Percentiles rank a stretch among this genome's conserved stretches.
phyloP scores from a whole-genome alignment of 192 early-diverging fungal genomes.

The Mycoemilia scoparia region DNA sequence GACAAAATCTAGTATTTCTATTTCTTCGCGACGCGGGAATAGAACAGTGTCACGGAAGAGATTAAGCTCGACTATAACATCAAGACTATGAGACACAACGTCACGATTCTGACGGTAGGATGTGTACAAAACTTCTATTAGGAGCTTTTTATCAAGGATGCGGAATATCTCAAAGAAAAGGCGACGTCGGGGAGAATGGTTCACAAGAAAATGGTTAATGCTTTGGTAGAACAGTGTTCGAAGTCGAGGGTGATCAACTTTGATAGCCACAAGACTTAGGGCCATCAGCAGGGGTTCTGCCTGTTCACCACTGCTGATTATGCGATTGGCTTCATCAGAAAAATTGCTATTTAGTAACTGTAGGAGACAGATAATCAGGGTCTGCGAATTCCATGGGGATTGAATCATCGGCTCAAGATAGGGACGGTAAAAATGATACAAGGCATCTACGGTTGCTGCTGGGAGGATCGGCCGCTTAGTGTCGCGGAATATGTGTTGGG shows the following conservation, averaged over 20 bases:
- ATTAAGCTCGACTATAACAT: conserved; percentile 20
- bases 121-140: conserved; percentile 28
- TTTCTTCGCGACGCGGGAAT: conserved; percentile 26
- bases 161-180: conserved; percentile 33
- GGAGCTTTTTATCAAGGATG: conserved; percentile 24
- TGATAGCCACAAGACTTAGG: conserved; percentile 23
- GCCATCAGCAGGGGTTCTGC: conserved; percentile 27
- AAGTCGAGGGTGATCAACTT: conserved; percentile 29
- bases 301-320: conserved; percentile 19
- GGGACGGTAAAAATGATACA: conserved; percentile 21
- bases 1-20: conserved; percentile 29
- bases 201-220: conserved; percentile 22
- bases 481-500: no score
- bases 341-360: conserved; percentile 25
- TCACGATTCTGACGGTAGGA: conserved; percentile 23
- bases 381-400: conserved; percentile 31
- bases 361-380: conserved; percentile 23
- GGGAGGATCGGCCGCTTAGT: conserved; percentile 23
- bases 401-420: conserved; percentile 20
- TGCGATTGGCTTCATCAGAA: conserved; percentile 18
- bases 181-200: conserved; percentile 11
- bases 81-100: conserved; percentile 16
- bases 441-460: conserved; percentile 19
- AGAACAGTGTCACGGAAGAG: conserved; percentile 21
- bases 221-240: conserved; percentile 28